Percentiles rank a stretch among this genome's conserved stretches.
phyloP scores from a whole-genome alignment of 2,329 filamentous ascomycete genomes.

The Colletotrichum sublineola region DNA sequence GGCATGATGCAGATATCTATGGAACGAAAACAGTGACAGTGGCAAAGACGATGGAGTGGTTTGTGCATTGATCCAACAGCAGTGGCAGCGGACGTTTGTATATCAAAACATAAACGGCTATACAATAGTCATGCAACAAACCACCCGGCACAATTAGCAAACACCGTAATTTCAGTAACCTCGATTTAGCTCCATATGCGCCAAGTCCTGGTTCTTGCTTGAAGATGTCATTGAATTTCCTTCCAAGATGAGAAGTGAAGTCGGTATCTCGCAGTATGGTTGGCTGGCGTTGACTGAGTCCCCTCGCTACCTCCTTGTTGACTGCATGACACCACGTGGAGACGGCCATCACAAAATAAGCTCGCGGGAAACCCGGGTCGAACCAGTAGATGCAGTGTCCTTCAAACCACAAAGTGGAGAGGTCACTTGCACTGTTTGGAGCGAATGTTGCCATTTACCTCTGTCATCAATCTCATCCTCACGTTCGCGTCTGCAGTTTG shows the following conservation, averaged over 20 bases:
- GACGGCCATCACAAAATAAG: not conserved
- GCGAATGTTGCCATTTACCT: not conserved
- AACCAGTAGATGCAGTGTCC: not conserved
- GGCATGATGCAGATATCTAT: not conserved
- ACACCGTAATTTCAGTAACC: too few species aligned
- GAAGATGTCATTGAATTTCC: not conserved
- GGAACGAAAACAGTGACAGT: not conserved
- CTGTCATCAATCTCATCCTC: not conserved
- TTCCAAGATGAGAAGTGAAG: not conserved
- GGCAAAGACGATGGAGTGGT: not conserved
- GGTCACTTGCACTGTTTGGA: not conserved
- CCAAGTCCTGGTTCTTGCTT: not conserved
- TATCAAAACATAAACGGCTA: too few species aligned
- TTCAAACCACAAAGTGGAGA: not conserved
- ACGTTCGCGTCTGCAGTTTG: not conserved
- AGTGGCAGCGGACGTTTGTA: not conserved
- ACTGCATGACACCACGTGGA: not conserved
- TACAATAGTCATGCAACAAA: too few species aligned
- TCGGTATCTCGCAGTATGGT: not conserved
- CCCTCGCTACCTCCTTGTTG: not conserved
- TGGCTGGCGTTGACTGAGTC: not conserved
- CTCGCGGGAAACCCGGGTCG: not conserved
- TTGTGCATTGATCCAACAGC: not conserved
- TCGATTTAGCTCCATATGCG: not conserved
- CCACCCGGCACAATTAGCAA: not conserved